These are phyloP conservation scores for Plectosphaerella plurivora DNA, from an alignment of 2,329 filamentous ascomycete genomes.

Conservation along the genomic window DNA sequence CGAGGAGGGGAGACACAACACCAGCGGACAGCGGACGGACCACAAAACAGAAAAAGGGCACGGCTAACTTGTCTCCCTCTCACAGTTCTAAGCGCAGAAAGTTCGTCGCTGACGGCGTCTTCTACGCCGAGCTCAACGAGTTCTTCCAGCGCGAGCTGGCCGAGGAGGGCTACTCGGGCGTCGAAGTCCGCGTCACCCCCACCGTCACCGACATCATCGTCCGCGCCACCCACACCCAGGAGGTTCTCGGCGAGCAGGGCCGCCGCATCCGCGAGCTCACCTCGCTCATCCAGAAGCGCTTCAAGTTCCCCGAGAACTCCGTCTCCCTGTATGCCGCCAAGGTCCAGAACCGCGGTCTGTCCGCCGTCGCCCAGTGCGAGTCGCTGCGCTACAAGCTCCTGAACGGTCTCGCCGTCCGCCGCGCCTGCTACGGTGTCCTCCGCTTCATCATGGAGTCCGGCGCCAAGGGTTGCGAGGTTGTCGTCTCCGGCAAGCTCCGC, in stretches of 20 bases:
- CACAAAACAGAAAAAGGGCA: not conserved
- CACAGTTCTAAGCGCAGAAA: constrained; percentile 85
- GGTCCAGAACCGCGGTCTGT: constrained; percentile 99
- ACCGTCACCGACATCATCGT: constrained; percentile 99
- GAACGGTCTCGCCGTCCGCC: constrained; percentile 96
- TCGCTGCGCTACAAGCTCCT: constrained; percentile 99
- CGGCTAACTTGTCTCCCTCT: constrained; percentile 9
- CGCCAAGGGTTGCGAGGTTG: constrained; percentile 99
- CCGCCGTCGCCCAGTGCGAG: constrained; percentile 99
- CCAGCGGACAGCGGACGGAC: not conserved
- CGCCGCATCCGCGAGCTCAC: constrained; percentile 99
- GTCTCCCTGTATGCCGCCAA: constrained; percentile 99
- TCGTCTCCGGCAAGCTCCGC: constrained; percentile 98
- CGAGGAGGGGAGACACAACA: not conserved
- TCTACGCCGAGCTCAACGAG: constrained; percentile 99
- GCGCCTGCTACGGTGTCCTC: constrained; percentile 99
- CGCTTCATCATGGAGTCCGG: constrained; percentile 99
- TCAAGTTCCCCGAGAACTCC: constrained; percentile 99
- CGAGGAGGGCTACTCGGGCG: constrained; percentile 99
- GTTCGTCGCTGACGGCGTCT: constrained; percentile 97
- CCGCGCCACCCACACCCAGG: constrained; percentile 99
- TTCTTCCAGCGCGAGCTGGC: constrained; percentile 99
- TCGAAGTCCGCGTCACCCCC: constrained; percentile 99
- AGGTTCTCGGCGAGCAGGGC: constrained; percentile 99
- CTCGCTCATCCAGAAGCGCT: constrained; percentile 99